Evolutionary conservation across 1,284 basidiomycete species (phyloP).

Genomic region (Moniliophthora roreri): DNA sequence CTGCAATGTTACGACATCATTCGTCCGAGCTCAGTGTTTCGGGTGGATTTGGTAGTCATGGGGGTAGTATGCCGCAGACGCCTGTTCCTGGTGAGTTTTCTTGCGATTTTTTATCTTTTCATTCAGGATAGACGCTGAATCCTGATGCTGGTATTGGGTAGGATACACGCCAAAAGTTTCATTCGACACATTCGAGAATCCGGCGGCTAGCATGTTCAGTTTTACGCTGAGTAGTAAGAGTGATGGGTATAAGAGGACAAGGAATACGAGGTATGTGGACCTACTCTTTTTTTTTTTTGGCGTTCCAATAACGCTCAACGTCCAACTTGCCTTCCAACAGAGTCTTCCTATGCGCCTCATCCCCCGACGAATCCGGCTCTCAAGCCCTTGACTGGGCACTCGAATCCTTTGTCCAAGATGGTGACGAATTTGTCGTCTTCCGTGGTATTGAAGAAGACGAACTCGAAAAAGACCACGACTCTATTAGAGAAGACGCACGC

Average conservation of each 20-base stretch:
- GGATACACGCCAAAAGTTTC: slow-evolving; percentile 75
- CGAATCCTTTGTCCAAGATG: slow-evolving; percentile 85
- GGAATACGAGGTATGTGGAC: slow-evolving; percentile 68
- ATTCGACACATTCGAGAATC: slow-evolving; percentile 80
- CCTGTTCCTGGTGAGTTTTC: slow-evolving; percentile 7
- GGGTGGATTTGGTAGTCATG: too few species aligned
- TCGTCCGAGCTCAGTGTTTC: neutral
- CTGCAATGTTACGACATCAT: neutral
- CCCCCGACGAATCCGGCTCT: slow-evolving; percentile 83
- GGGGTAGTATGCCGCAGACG: slow-evolving; percentile 8
- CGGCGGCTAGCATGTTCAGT: slow-evolving; percentile 71
- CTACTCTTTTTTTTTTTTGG: neutral
- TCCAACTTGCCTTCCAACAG: too few species aligned
- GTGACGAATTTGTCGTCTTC: slow-evolving; percentile 92
- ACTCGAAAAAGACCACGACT: slow-evolving; percentile 78
- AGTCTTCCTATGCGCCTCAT: slow-evolving; percentile 89
- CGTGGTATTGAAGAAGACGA: slow-evolving; percentile 88
- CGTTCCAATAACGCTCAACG: neutral
- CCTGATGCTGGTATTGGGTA: too few species aligned
- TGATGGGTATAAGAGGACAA: slow-evolving; percentile 77
- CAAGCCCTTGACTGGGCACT: slow-evolving; percentile 90
- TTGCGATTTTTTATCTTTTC: too few species aligned
- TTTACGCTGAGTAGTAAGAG: slow-evolving; percentile 82
- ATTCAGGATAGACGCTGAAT: too few species aligned
- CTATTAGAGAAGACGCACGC: slow-evolving; percentile 86